Evolutionary conservation across 1,139 yeast genomes (phyloP).

Genomic region (Fermentozyma sake): DNA sequence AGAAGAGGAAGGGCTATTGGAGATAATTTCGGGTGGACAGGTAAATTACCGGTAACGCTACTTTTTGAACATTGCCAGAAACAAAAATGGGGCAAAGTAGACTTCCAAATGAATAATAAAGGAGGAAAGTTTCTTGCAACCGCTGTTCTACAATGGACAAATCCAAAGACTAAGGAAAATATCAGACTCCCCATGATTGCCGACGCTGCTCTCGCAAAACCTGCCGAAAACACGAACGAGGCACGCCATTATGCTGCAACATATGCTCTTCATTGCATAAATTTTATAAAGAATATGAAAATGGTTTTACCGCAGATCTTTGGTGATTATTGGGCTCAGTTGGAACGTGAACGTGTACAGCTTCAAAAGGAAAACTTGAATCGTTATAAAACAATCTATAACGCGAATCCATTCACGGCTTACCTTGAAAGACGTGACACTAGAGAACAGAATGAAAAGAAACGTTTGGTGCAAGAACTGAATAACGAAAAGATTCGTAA

Average conservation of each 20-base stretch:
- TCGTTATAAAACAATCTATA: constrained; percentile 51
- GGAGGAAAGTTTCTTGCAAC: constrained; percentile 41
- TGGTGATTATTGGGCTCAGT: constrained; percentile 68
- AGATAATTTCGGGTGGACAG: constrained; percentile 75
- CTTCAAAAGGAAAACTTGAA: constrained; percentile 40
- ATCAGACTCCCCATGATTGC: constrained; percentile 61
- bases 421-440: constrained; percentile 49
- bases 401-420: constrained; percentile 68
- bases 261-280: constrained; percentile 73
- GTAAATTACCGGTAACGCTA: constrained; percentile 84
- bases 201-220: constrained; percentile 46
- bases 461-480: constrained; percentile 33
- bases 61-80: constrained; percentile 87
- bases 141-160: constrained; percentile 61
- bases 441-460: constrained; percentile 40
- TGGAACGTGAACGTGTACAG: constrained; percentile 55
- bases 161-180: constrained; percentile 74
- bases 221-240: constrained; percentile 77
- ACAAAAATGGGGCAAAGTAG: constrained; percentile 84
- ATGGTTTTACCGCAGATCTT: constrained; percentile 86
- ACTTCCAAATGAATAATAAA: constrained; percentile 59
- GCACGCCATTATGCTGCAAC: constrained; percentile 92
- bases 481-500: constrained; percentile 36
- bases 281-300: constrained; percentile 76
- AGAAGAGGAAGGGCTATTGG: constrained; percentile 42